phyloP scores from a whole-genome alignment of 2,329 filamentous ascomycete genomes.

The Zasmidium angulare region DNA sequence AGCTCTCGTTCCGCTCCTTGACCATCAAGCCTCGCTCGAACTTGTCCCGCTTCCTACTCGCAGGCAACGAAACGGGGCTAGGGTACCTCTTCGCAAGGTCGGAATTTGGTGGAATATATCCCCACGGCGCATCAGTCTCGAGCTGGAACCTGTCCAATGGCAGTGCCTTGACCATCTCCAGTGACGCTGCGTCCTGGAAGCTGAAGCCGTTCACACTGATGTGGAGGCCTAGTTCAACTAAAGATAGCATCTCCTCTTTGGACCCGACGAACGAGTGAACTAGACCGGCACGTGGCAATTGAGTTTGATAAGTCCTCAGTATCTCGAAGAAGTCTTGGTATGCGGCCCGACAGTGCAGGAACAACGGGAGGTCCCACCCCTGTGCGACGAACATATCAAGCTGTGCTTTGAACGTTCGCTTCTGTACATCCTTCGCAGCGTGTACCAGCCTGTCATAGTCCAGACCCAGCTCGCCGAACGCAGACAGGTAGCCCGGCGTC shows the following conservation, averaged over 20 bases:
- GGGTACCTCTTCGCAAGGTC: constrained; percentile 45
- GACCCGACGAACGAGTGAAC: constrained; percentile 46
- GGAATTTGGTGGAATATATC: constrained; percentile 39
- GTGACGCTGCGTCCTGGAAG: constrained; percentile 40
- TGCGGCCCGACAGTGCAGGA: constrained; percentile 45
- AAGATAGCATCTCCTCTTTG: constrained; percentile 40
- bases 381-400: constrained; percentile 41
- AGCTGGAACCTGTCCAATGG: constrained; percentile 46
- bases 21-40: constrained; percentile 49
- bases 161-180: constrained; percentile 45
- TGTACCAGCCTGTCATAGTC: constrained; percentile 51
- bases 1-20: constrained; percentile 55
- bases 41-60: constrained; percentile 52
- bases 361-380: constrained; percentile 40
- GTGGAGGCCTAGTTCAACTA: constrained; percentile 39
- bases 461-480: constrained; percentile 53
- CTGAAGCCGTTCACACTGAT: constrained; percentile 54
- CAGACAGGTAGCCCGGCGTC: constrained; percentile 23
- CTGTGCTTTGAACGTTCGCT: constrained; percentile 43
- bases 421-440: constrained; percentile 44
- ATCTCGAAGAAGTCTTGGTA: constrained; percentile 46
- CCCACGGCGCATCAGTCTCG: constrained; percentile 53
- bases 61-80: constrained; percentile 27
- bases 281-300: constrained; percentile 39
- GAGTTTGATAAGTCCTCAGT: constrained; percentile 41